Base-by-base conservation (phyloP, 345 rosid genomes). In the Eutrema yunnanense region DNA sequence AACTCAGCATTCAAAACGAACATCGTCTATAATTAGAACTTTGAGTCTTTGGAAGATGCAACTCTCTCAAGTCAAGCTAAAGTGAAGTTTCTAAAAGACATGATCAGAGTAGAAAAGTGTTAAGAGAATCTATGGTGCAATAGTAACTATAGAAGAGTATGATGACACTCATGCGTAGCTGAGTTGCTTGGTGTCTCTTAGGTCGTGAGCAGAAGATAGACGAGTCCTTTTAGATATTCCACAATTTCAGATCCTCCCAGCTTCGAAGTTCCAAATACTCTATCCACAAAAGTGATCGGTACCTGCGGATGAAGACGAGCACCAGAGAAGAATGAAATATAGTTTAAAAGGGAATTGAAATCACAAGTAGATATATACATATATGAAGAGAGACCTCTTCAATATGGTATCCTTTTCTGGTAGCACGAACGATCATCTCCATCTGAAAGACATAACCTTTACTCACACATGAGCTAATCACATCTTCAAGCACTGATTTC, bases 401-500 rank as follows among this genome's bases (percentile, higher is more conserved):
- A 67, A 92, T 90, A 68, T 77, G 92, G 84, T 81, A 90, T 72
- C 96, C 87, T 76, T 86, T 88, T 74, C 99, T 88, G 32, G 96
- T 82, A 36, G 98, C 99, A 56, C 98, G 92, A 37, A 95, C 99
- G 60, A 95, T 92, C 96, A 95, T 95, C 86, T 95, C 99, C 97
- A 95, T 95, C 75, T 95, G 99, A 78, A 95, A 95, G 51, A 95
- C 99, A 47, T 92, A 92, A 30, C 98, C 97, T 79, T 92, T 95
- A 67, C 98, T 95, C 46, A 95, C 97, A 47, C 89, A 85, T 51
- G 96, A 87, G 67, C 80, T 79, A 52, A 95, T 92, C 52, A 92
- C 76, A 47, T 88, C 97, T 83, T 95, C 94, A 41, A 95, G 94
- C 63, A 80, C 97, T 3, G 87, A 83, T 81, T 88, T 95, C 84